A percentile compares a stretch with the other conserved stretches of the same genome.
Conservation (phyloP, 2,329 filamentous ascomycete species). For the Fusarium mundagurra region DNA sequence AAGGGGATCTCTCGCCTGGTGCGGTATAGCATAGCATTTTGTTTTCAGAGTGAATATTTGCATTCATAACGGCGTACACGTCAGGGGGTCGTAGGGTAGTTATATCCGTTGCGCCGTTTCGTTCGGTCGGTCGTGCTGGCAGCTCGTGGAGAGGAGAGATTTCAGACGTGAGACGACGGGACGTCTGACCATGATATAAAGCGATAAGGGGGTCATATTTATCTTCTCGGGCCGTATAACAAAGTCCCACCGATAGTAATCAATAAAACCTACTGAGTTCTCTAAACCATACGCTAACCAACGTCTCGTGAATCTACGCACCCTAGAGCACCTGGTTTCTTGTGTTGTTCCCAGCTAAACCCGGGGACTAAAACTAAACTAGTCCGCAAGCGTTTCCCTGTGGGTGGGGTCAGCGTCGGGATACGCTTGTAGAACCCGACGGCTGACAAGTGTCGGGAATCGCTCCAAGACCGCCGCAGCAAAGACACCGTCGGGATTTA, state of each 20-base stretch:
- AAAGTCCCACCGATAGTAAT: neutral
- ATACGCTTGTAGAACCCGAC: neutral
- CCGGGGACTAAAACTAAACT: neutral
- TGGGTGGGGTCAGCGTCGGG: neutral
- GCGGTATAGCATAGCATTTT: neutral
- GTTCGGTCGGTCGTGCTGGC: neutral
- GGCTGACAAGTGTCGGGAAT: neutral
- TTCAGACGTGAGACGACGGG: neutral
- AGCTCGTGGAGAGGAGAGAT: neutral
- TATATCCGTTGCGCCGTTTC: neutral
- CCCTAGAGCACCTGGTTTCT: neutral
- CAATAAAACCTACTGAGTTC: neutral
- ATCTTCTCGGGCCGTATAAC: neutral
- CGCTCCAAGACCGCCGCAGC: neutral
- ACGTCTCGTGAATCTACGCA: neutral
- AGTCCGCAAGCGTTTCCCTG: neutral
- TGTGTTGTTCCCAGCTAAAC: neutral
- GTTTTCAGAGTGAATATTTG: neutral
- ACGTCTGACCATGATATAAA: neutral
- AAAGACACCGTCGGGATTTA: neutral
- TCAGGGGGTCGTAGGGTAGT: fast-evolving
- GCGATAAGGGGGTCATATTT: neutral
- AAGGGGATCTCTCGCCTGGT: neutral
- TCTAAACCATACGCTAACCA: neutral
- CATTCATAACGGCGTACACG: neutral